Percentiles rank a stretch among this genome's conserved stretches.
Evolutionary conservation across 495 filamentous ascomycete genomes (phyloP).

Genomic region (Podospora sp.): DNA sequence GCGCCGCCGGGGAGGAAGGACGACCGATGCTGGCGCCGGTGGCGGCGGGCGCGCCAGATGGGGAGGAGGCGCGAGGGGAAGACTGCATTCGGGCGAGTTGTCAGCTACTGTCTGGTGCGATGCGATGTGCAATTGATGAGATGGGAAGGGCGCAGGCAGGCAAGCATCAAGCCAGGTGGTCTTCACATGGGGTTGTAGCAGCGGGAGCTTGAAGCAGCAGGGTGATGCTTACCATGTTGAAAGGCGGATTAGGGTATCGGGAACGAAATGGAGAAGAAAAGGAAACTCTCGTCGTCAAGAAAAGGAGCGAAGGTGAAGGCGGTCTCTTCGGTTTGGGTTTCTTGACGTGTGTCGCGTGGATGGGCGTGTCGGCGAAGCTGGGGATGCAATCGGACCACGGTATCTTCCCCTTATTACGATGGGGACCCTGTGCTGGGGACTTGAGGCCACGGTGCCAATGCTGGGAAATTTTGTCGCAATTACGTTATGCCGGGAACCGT

Average conservation of each 20-base stretch:
- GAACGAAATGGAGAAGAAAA: background rate
- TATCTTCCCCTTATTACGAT: conserved; percentile 31
- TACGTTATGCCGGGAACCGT: conserved; percentile 25
- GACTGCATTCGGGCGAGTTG: conserved; percentile 50
- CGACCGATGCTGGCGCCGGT: conserved; percentile 69
- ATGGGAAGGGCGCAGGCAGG: background rate
- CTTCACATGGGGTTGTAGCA: background rate
- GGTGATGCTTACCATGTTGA: conserved; percentile 19
- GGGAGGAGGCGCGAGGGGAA: conserved; percentile 74
- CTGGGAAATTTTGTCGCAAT: conserved; percentile 27
- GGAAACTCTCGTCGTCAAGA: background rate
- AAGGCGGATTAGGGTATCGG: background rate
- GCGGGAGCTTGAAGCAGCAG: background rate
- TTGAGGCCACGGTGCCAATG: conserved; percentile 42
- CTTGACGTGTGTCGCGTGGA: conserved; percentile 18
- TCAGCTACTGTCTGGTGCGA: background rate
- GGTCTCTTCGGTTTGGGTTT: conserved; percentile 5
- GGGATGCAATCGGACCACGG: conserved; percentile 21
- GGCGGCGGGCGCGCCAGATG: conserved; percentile 52
- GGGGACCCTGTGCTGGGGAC: conserved; percentile 34
- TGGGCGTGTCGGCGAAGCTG: conserved; percentile 19
- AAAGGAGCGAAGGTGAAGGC: conserved; percentile 1
- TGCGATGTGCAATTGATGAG: background rate
- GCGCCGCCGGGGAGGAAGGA: conserved; percentile 76
- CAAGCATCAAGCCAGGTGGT: background rate